Evolutionary conservation across 148 eudicot species (phyloP).

Genomic region (Heliosperma pusillum): DNA sequence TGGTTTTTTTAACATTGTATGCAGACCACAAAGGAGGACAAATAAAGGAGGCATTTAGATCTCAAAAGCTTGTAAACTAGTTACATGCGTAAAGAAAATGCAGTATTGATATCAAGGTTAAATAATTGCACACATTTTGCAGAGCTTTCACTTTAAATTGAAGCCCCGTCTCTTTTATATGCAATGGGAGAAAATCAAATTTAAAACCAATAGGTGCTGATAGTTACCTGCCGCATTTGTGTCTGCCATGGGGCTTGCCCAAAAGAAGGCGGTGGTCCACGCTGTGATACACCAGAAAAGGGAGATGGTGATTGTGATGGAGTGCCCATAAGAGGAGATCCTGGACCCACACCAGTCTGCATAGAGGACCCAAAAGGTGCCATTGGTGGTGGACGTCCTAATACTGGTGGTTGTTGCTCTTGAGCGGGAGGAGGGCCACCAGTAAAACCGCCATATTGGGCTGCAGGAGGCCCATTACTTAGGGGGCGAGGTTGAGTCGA

Average conservation of each 20-base stretch:
- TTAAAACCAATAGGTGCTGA: background rate
- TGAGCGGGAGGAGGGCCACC: conserved; percentile 55
- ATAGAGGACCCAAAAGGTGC: conserved; percentile 39
- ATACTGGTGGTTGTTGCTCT: conserved; percentile 39
- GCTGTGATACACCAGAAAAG: conserved; percentile 9
- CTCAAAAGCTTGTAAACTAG: background rate
- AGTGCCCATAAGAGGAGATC: conserved; percentile 28
- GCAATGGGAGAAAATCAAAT: background rate
- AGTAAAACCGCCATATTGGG: conserved; percentile 47
- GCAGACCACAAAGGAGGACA: background rate
- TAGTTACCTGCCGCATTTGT: conserved; percentile 57
- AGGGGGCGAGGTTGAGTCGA: conserved; percentile 36
- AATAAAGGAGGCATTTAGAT: background rate
- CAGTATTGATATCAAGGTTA: background rate
- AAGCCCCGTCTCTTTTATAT: background rate
- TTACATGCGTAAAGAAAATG: background rate
- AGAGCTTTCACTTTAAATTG: background rate
- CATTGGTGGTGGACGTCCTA: conserved; percentile 41
- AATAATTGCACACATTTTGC: background rate
- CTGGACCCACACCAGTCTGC: conserved; percentile 35
- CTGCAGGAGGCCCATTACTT: conserved; percentile 66
- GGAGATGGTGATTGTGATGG: conserved; percentile 42
- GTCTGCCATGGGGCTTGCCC: conserved; percentile 72
- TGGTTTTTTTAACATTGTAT: background rate
- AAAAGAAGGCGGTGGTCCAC: conserved; percentile 35